Percentiles rank a stretch among this genome's conserved stretches.
These are phyloP conservation scores for Trichoderma atrobrunneum DNA, from an alignment of 2,329 filamentous ascomycete species.

Conservation along the genomic window DNA sequence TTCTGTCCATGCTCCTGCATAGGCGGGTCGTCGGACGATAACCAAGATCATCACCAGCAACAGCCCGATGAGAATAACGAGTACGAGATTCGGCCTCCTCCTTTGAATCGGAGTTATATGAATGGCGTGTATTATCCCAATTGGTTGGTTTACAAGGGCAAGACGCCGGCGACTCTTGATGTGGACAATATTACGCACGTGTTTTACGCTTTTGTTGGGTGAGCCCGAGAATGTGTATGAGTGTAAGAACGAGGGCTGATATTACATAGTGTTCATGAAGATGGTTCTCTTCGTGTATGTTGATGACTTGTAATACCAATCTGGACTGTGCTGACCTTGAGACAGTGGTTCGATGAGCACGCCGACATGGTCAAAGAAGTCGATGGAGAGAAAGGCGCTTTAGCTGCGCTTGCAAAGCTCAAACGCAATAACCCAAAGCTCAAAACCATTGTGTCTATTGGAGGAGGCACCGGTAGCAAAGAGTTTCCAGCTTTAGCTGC, in stretches of 20 bases:
- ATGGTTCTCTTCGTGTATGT: conserved; percentile 42
- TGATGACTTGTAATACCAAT: fast-evolving
- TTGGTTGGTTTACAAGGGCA: conserved; percentile 60
- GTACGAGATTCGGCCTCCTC: background rate
- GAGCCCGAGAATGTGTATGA: conserved; percentile 10
- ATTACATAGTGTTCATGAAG: conserved; percentile 32
- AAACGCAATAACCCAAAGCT: conserved; percentile 56
- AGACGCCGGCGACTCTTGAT: conserved; percentile 57
- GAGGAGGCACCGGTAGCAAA: conserved; percentile 61
- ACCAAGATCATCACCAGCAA: conserved; percentile 1
- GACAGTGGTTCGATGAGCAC: conserved; percentile 56
- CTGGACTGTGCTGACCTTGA: background rate
- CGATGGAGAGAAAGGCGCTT: conserved; percentile 58
- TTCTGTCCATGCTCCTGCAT: conserved; percentile 13
- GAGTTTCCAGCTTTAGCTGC: conserved; percentile 58
- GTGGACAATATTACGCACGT: conserved; percentile 59
- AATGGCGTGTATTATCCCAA: conserved; percentile 61
- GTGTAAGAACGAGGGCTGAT: background rate
- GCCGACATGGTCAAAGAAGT: conserved; percentile 59
- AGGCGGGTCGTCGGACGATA: background rate
- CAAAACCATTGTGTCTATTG: conserved; percentile 61
- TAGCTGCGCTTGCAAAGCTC: conserved; percentile 56
- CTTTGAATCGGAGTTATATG: background rate
- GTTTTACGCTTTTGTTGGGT: conserved; percentile 63
- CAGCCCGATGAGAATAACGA: background rate